Conservation (phyloP, 2,329 filamentous ascomycete genomes). For the Fusarium nematophilum region DNA sequence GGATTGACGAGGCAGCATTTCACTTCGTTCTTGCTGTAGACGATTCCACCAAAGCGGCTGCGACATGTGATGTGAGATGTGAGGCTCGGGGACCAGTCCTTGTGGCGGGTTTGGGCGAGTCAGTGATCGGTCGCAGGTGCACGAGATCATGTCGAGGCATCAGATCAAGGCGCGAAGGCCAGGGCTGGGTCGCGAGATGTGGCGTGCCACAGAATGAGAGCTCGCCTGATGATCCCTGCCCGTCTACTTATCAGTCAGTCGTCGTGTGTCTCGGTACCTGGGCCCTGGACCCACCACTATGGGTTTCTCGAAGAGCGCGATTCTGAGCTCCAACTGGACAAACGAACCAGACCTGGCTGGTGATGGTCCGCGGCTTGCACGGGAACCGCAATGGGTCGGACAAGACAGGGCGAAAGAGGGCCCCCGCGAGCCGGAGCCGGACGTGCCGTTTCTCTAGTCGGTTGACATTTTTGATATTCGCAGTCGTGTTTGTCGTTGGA, state of each 20-base stretch:
- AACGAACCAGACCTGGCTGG: conserved; percentile 2
- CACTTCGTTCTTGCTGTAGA: conserved; percentile 4
- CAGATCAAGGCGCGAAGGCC: conserved; percentile 37
- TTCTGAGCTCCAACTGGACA: conserved; percentile 14
- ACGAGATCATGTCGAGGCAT: conserved; percentile 42
- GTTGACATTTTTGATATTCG: not conserved
- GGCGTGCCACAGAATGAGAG: conserved; percentile 40
- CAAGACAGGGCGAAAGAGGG: conserved; percentile 1
- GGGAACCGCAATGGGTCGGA: conserved; percentile 7
- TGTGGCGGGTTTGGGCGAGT: conserved; percentile 29
- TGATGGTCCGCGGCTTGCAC: not conserved
- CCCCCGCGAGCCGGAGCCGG: conserved; percentile 30
- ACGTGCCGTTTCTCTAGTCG: conserved; percentile 26
- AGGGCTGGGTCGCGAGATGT: conserved; percentile 43
- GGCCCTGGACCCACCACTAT: conserved; percentile 26
- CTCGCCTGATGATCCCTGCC: conserved; percentile 45
- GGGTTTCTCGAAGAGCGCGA: conserved; percentile 23
- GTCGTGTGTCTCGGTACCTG: conserved; percentile 36
- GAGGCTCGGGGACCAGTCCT: conserved; percentile 25
- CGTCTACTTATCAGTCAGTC: conserved; percentile 41
- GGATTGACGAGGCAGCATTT: conserved; percentile 24
- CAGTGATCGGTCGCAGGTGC: conserved; percentile 31
- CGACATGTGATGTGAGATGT: conserved; percentile 40
- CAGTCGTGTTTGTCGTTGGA: conserved; percentile 9
- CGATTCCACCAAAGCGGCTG: conserved; percentile 8